Evolutionary conservation across 345 rosid genomes (phyloP).

Genomic region (Citrus sp.): DNA sequence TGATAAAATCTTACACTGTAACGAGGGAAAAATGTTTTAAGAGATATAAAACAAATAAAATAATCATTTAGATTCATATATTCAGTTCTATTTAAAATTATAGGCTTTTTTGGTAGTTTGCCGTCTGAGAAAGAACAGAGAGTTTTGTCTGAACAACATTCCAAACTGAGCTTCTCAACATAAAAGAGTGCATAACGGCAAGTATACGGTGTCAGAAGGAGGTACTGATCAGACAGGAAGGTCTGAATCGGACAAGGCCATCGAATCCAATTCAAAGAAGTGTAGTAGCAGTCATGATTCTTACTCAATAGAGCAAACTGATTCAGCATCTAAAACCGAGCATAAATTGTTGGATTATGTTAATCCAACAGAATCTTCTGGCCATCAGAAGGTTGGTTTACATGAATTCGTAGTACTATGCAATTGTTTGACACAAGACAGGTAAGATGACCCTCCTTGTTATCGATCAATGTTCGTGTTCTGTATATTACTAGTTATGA

Average conservation of each 20-base stretch:
- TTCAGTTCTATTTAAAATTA: neutral
- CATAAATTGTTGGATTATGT: slow-evolving; percentile 30
- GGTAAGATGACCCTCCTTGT: neutral
- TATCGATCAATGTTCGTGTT: neutral
- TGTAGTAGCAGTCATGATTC: slow-evolving; percentile 46
- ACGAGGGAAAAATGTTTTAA: too few relatives aligned
- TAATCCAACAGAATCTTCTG: slow-evolving; percentile 40
- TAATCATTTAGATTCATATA: too few relatives aligned
- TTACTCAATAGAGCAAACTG: slow-evolving; percentile 42
- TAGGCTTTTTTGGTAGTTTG: slow-evolving; percentile 74
- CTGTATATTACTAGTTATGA: too few relatives aligned
- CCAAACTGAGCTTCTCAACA: slow-evolving; percentile 24
- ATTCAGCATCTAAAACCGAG: slow-evolving; percentile 50
- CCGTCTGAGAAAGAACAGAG: slow-evolving; percentile 64
- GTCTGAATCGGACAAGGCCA: slow-evolving; percentile 29
- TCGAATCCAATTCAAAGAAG: slow-evolving; percentile 32
- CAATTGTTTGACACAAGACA: neutral
- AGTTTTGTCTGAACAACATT: slow-evolving; percentile 34
- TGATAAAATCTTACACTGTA: too few relatives aligned
- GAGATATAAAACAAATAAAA: too few relatives aligned
- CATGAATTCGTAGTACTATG: neutral
- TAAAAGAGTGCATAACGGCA: slow-evolving; percentile 18
- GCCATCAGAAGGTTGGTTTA: slow-evolving; percentile 41
- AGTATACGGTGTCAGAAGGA: slow-evolving; percentile 21
- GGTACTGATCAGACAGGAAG: slow-evolving; percentile 19